phyloP scores from a whole-genome alignment of 2,329 filamentous ascomycete genomes.

The Penicillium sp. region DNA sequence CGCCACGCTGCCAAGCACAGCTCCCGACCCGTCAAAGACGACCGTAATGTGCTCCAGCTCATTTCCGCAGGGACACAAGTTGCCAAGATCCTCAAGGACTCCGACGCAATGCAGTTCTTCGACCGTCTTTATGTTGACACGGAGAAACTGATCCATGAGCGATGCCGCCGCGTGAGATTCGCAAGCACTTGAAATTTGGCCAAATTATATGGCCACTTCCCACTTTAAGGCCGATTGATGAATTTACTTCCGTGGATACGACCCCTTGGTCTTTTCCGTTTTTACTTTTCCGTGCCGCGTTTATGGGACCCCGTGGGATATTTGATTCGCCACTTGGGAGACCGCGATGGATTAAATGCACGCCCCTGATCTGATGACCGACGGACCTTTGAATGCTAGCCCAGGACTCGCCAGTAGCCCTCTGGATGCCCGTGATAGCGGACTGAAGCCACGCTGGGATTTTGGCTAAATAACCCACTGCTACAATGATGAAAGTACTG shows the following conservation, averaged over 20 bases:
- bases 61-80: constrained; percentile 86
- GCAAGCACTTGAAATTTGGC: constrained; percentile 24
- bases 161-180: constrained; percentile 45
- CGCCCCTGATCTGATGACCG: background rate
- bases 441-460: background rate
- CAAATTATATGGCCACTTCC: background rate
- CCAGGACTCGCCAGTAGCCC: background rate
- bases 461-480: background rate
- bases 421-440: background rate
- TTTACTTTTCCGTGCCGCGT: background rate
- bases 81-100: constrained; percentile 82
- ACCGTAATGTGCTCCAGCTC: constrained; percentile 82
- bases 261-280: background rate
- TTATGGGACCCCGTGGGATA: background rate
- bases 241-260: background rate
- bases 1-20: constrained; percentile 81
- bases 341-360: background rate
- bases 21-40: constrained; percentile 79
- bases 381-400: background rate
- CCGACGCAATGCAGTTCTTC: constrained; percentile 76
- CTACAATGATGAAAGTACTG: background rate
- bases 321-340: background rate
- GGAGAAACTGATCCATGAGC: constrained; percentile 73
- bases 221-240: background rate
- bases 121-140: constrained; percentile 79